phyloP scores from a whole-genome alignment of 1,139 yeast species.

The Geotrichum cucujoidarum region DNA sequence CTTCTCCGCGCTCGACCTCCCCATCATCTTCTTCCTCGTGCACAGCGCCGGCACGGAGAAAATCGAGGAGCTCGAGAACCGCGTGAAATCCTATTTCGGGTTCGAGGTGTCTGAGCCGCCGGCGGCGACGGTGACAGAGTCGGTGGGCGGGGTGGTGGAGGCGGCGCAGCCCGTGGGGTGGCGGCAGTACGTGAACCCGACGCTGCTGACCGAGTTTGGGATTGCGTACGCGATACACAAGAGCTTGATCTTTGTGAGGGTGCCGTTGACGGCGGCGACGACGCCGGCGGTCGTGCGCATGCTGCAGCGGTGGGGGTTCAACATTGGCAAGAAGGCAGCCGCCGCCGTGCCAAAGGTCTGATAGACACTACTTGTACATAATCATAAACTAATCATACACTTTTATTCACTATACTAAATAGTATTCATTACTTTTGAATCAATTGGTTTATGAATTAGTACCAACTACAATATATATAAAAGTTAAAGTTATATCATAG shows the following conservation, averaged over 20 bases:
- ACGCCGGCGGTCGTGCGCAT: conserved; percentile 72
- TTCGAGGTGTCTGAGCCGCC: conserved; percentile 28
- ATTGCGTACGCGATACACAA: conserved; percentile 94
- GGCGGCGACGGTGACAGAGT: conserved; percentile 21
- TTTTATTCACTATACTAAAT: conserved; percentile 3
- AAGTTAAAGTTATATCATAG: no score
- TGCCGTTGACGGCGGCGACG: conserved; percentile 88
- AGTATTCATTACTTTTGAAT: no score
- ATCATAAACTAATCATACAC: neutral
- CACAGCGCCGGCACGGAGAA: conserved; percentile 19
- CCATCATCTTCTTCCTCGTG: conserved; percentile 73
- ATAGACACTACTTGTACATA: neutral
- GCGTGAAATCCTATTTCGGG: conserved; percentile 14
- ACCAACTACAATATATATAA: neutral
- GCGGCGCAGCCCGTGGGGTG: conserved; percentile 16
- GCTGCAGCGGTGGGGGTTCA: conserved; percentile 74
- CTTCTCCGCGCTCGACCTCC: conserved; percentile 68
- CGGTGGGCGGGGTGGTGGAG: conserved; percentile 14
- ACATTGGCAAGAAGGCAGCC: conserved; percentile 50
- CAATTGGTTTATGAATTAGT: neutral
- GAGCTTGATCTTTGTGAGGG: conserved; percentile 65
- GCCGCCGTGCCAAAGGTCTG: neutral
- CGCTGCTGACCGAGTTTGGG: conserved; percentile 64
- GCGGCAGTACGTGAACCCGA: conserved; percentile 17
- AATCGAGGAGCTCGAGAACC: conserved; percentile 15